phyloP scores from a whole-genome alignment of 352 stramenopile species.

The Blastocystis hominis region DNA sequence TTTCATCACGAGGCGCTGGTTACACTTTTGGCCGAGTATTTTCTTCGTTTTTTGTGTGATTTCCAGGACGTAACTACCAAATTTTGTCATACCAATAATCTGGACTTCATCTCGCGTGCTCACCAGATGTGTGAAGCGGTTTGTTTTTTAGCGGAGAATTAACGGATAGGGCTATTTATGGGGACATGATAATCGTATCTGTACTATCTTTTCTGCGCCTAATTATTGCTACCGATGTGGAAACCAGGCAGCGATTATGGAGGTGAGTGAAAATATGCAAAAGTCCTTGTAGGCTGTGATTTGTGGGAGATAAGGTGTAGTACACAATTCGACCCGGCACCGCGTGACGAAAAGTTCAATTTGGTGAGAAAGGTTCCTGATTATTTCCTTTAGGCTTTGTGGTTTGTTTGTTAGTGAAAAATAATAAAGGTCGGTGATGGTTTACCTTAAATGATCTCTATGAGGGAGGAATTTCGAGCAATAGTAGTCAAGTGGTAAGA shows the following conservation, averaged over 20 bases:
- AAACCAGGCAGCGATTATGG: constrained; percentile 80
- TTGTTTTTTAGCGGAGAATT: not conserved
- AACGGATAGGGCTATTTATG: constrained; percentile 73
- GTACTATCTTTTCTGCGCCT: constrained; percentile 74
- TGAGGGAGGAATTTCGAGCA: not conserved
- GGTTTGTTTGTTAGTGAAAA: not conserved
- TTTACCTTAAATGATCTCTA: not conserved
- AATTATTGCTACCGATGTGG: constrained; percentile 78
- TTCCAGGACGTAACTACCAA: constrained; percentile 69
- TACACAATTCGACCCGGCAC: constrained; percentile 79
- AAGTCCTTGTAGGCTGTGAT: constrained; percentile 1
- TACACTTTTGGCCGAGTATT: constrained; percentile 70
- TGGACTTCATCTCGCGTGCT: constrained; percentile 70
- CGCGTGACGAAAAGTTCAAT: constrained; percentile 79
- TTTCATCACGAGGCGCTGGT: constrained; percentile 68
- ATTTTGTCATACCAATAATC: constrained; percentile 72
- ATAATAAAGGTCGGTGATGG: too few species aligned
- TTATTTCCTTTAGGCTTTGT: constrained; percentile 75
- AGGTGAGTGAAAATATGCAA: constrained; percentile 68
- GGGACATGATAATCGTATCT: constrained; percentile 77
- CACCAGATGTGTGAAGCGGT: constrained; percentile 76
- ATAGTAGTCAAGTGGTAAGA: constrained; percentile 58
- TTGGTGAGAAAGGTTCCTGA: constrained; percentile 79
- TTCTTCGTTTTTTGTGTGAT: not conserved
- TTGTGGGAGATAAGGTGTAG: not conserved